A percentile compares a stretch with the other conserved stretches of the same genome.
phyloP scores from a whole-genome alignment of 495 filamentous ascomycete species.

The Talaromyces ruber region DNA sequence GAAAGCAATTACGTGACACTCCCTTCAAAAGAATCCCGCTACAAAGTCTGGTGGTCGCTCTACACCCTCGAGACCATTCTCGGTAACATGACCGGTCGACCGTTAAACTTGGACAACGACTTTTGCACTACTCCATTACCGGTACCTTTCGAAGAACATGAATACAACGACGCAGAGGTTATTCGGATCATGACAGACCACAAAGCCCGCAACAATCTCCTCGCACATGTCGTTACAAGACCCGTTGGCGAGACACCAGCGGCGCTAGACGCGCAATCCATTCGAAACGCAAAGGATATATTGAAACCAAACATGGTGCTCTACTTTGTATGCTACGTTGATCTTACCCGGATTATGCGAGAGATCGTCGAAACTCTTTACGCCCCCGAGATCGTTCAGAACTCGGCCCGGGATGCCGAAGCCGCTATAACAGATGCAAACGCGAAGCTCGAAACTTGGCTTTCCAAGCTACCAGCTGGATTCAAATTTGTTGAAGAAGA shows the following conservation, averaged over 20 bases:
- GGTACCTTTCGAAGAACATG: constrained; percentile 32
- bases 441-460: constrained; percentile 40
- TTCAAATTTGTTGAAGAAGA: constrained; percentile 23
- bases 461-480: constrained; percentile 30
- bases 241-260: neutral
- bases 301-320: constrained; percentile 26
- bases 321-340: constrained; percentile 33
- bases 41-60: constrained; percentile 46
- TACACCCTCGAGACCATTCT: constrained; percentile 39
- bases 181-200: constrained; percentile 22
- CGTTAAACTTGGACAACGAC: constrained; percentile 30
- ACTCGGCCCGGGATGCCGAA: constrained; percentile 45
- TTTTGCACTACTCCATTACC: constrained; percentile 40
- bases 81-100: constrained; percentile 40
- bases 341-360: constrained; percentile 37
- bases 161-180: constrained; percentile 15
- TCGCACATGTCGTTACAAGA: neutral
- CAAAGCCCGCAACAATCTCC: constrained; percentile 16
- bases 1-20: constrained; percentile 37
- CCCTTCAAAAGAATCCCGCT: constrained; percentile 41
- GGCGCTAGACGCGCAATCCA: neutral
- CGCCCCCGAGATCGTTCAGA: constrained; percentile 36
- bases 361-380: constrained; percentile 44
- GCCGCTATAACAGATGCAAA: constrained; percentile 36
- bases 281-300: constrained; percentile 10